Evolutionary conservation across 2,329 filamentous ascomycete species (phyloP), one percentile per base, ranked within the genome.

Genomic region (Didymella pomorum): DNA sequence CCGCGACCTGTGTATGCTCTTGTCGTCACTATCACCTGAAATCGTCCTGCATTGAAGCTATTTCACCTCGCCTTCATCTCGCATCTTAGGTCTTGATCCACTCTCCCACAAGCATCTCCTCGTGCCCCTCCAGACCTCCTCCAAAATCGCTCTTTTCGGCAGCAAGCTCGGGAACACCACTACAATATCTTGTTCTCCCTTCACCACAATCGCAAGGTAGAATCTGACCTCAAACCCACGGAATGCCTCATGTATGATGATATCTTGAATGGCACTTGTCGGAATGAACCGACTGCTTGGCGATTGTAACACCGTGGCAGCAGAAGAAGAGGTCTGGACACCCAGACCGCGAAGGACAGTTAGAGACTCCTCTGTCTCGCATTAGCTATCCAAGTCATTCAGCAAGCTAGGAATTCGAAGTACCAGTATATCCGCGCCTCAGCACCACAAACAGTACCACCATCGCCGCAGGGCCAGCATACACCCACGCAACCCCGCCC

Each of bases 191-290:
- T 89, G 86, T 78, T 98, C 94, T 2, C 89, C 93, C 67, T 96
- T 90, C 18, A 98, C 92, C 52, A 98, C 89, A 28, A 98, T 91
- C 4, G 92, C 87, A 9, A 99, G 80, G 72, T 97, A 97, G 72
- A 94, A 96, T 39, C 89, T 82, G 33, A 98, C 93, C 78, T 93
- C 92, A 71, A 97, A 96, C 0, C 93, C 93, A 56, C 87, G 87
- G 78, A 98, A 98, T 3, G 93, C 95, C 81, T 99, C 95, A 75
- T 97, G 93, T 49, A 99, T 91, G 52, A 97, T 87, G 56, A 99
- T 89, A 75, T 99, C 95, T 73, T 91, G 91, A 57, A 99, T 96
- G 78, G 92, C 89, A 43, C 90, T 91, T 0, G 94, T 97, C 0
- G 95, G 94, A 58, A 99, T 98, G 76, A 91, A 92, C 48, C 88